These are phyloP conservation scores for Mycena metata DNA, from an alignment of 768 basidiomycete species.

Conservation along the genomic window DNA sequence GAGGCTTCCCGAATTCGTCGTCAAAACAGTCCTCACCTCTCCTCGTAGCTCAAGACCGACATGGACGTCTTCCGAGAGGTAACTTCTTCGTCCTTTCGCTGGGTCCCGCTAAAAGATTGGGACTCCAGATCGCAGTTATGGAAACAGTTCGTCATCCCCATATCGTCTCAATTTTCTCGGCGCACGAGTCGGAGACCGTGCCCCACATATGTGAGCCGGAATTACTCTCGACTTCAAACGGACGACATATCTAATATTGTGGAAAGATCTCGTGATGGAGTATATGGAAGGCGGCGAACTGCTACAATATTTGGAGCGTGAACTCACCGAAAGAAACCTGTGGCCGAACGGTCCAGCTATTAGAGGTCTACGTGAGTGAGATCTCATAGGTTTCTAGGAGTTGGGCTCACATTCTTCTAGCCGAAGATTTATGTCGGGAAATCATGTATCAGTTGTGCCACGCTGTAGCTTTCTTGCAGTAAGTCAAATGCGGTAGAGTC, in stretches of 20 bases:
- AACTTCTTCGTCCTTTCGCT: not conserved
- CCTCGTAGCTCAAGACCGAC: not conserved
- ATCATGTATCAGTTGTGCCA: constrained; percentile 38
- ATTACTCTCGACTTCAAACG: not conserved
- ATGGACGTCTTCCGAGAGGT: constrained; percentile 25
- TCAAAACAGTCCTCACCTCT: not conserved
- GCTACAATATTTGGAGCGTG: not conserved
- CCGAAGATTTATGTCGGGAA: constrained; percentile 29
- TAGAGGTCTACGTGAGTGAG: constrained; percentile 29
- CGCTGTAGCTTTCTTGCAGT: constrained; percentile 30
- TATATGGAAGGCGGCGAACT: constrained; percentile 16
- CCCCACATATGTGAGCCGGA: constrained; percentile 26
- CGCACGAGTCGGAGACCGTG: not conserved
- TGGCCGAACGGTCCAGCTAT: not conserved
- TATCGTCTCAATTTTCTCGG: constrained; percentile 13
- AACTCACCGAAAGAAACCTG: not conserved
- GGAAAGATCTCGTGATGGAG: constrained; percentile 17
- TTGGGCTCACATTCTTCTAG: not conserved
- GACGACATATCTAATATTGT: not conserved
- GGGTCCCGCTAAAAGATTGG: not conserved
- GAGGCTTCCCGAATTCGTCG: not conserved
- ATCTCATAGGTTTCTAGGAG: no score
- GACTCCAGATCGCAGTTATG: constrained; percentile 22
- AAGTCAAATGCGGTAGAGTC: no score
- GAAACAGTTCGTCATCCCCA: constrained; percentile 28